Evolutionary conservation across 768 basidiomycete genomes (phyloP), one percentile per base, ranked within the genome.

Genomic region (Tylopilus balloui): DNA sequence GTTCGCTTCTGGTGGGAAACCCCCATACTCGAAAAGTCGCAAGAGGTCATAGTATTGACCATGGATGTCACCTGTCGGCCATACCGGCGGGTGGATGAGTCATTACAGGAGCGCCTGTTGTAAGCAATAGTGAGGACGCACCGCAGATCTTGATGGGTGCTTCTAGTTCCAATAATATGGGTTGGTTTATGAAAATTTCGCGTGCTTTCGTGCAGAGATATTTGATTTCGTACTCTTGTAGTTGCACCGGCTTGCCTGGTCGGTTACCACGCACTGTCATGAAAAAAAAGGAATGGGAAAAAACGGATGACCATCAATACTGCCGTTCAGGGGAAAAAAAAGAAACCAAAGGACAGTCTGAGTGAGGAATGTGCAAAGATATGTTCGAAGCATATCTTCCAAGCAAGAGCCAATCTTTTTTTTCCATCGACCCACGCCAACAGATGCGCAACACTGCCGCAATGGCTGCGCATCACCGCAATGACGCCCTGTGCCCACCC

Each of bases 101-200:
- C 55, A 66, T 49, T 4, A 48, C 32, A 29, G 35, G 25, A 55
- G 21, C 42, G 49, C 29, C 35, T 13, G 50, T 45, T 32, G 45
- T 24, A 49, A 28, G 39, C 47, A 37, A 25, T n/a, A 14, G 13
- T 20, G 31, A 27, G 23, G 19, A 63, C 91, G 61, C 57, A 95
- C 95, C 95, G 68, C 96, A 98, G 69, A 99, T 99, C 84, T 99
- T 99, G 76, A 99, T 98, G 60, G 95, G 95, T 44, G 95, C 96
- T 71, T 98, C 96, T 59, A 98, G 77, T 74, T 98, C 95, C 69
- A 98, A 80, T 53, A 98, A 76, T 68, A 98, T 97, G 54, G 95
- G 95, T 69, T 99, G 95, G 73, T 90, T 91, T 74, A 99, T 97
- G 76, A 99, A 97, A 67, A 99, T 97, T 73, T 99, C 96, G 59